Evolutionary conservation across 139 green algal genomes (phyloP), one percentile per base, ranked within the genome.

Genomic region (Nannochloris sp.): DNA sequence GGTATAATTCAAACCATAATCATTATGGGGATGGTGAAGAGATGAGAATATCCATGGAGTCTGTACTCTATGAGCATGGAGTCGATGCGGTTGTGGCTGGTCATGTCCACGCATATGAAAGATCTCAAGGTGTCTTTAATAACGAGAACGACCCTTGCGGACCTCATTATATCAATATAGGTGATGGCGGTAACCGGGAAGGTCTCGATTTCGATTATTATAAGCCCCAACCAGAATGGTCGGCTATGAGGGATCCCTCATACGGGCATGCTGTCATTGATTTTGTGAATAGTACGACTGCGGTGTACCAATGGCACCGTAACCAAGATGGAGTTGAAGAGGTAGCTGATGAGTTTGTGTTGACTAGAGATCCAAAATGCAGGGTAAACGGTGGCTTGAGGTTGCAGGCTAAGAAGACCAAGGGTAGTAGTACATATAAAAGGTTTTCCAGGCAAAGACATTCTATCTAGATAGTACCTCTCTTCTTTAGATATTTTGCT

Each of bases 131-230:
- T 15, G 83, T 90, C 24, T 79, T 63, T 14, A 25, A 76, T 13
- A 59, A 55, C 13, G 19, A 65, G 37, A 35, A 31, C 19, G 42
- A 88, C 36, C 33, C 67, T 6, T 87, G 79, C 42, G 86, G 78
- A 0, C 60, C 74, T 10, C 27, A 76, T 1, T 69, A 90, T 73
- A 77, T 93, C 48, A 81, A 76, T 64, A 79, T 93, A 48, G 86
- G 85, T 5, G 86, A 95, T 55, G 87, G 81, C 19, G 87, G 87
- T 37, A 95, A 95, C 72, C 73, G 80, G 7, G 87, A 95, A 64
- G 87, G 86, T 10, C 61, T 82, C n/a, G 46, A 65, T 23, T 70
- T 62, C 37, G 42, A 61, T 6, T 78, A 48, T 25, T 61, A 74
- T 2, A 66, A 76, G 48, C 34, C 19, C 33, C 68, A 79, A 61